Base-by-base conservation (phyloP, 768 basidiomycete genomes). In the Pisolithus microcarpus region DNA sequence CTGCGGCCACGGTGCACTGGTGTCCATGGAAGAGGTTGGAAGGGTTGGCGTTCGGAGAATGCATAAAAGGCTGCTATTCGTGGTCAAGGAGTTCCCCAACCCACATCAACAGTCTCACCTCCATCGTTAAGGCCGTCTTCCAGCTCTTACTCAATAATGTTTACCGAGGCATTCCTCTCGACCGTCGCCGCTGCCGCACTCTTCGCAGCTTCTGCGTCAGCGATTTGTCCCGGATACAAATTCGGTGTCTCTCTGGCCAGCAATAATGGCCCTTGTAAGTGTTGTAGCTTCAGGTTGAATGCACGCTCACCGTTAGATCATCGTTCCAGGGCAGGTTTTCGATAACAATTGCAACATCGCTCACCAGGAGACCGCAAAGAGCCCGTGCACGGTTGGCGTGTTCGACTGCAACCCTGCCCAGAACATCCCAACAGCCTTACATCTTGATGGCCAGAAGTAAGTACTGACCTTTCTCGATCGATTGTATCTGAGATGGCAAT, bases 151-250 rank as follows among this genome's bases (percentile, higher is more conserved):
- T 2, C 26, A 3, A 26, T 26, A 1, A 26, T 26, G 26, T 26
- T 26, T 4, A 26, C 26, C 26, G 4, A 26, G 10, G 10, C 40
- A n/a, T 11, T 16, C 40, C 18, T 43, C n/a, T 43, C 15, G 11
- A 19, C 40, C 10, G 7, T 26, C 37, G 21, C 40, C 10, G 21
- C 43, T 36, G 28, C 40, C 26, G 28, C 37, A 10, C 36, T 56
- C 40, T 38, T 59, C 38, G 53, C 48, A 15, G 18, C 51, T 19
- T 46, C 23, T 18, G 54, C 49, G n/a, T 19, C 43, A n/a, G 65
- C 63, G 18, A 61, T 65, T n/a, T 68, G 66, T 45, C 56, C 58
- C 11, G 62, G 65, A 13, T 65, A 61, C 52, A 61, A 66, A 57
- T 65, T 53, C 21, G 67, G 46, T 23, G 62, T 67, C 36, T 38